Base-by-base conservation (phyloP, 352 stramenopile genomes). In the Sclerospora graminicola region DNA sequence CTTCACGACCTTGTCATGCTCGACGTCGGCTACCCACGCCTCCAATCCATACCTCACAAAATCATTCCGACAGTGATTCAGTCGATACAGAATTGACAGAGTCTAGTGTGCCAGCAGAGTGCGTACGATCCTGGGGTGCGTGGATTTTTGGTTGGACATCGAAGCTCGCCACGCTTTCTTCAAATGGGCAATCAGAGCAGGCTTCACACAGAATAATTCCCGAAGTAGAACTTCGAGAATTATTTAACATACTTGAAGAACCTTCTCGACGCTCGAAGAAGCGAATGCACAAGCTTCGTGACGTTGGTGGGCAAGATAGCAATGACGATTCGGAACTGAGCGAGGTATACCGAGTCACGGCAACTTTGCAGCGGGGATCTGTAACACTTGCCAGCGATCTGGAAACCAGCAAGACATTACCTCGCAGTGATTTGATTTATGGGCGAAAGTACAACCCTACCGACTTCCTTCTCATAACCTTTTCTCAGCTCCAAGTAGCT, bases 131-230 rank as follows among this genome's bases (percentile, higher is more conserved):
- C 5, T 91, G 79, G 79, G 79, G 79, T 34, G 69, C 77, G 29
- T 91, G 79, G 79, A 82, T 91, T 62, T 91, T 91, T 64, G 74
- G 72, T 0, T 91, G 79, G 79, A 88, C 79, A 18, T 89, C 74
- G 11, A 77, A 78, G 21, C 57, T 91, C 33, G 59, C 66, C 23
- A 42, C 55, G n/a, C 45, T 66, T 43, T 42, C 55, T 16, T 51
- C 63, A 18, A 49, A 59, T 21, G 46, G 50, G 15, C 54, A 69
- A 41, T 27, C 42, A 19, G 45, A 60, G 10, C 46, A 67, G 11
- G 32, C 24, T 14, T 60, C 72, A 0, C 61, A 68, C 2, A 67
- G 69, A 15, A n/a, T n/a, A n/a, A 69, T 91, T 45, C 76, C 79
- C 9, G 82, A 93, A 50, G 67, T 90, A 18, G 82, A 94, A 28